Conservation (phyloP, 257 asterid species). For the Ligustrum vulgare region DNA sequence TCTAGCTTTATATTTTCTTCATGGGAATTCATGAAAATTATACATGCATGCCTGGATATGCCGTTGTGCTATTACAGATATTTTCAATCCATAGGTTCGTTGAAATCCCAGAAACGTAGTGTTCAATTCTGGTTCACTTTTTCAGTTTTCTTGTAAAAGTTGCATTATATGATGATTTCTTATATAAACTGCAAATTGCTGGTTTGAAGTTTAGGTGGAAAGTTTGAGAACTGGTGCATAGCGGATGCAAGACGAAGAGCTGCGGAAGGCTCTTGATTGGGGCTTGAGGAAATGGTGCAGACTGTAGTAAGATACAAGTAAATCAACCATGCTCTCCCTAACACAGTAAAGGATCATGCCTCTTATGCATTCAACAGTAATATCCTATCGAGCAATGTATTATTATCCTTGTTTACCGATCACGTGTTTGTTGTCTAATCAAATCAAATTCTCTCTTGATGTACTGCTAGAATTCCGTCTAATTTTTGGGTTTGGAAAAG, state of each 20-base stretch:
- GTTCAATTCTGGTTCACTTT: neutral
- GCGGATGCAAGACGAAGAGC: slow-evolving; percentile 72
- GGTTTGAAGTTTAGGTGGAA: slow-evolving; percentile 40
- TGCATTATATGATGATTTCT: neutral
- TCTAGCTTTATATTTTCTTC: neutral
- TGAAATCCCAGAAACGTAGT: neutral
- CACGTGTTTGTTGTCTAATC: too few species aligned
- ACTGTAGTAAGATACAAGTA: slow-evolving; percentile 52
- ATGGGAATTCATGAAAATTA: neutral
- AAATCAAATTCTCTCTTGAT: too few species aligned
- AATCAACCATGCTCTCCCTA: slow-evolving; percentile 48
- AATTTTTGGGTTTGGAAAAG: neutral
- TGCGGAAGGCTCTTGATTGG: slow-evolving; percentile 64
- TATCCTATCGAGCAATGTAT: neutral
- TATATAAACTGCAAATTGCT: neutral
- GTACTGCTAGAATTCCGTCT: neutral
- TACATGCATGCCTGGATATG: neutral
- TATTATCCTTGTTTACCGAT: too few species aligned
- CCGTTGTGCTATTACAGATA: neutral
- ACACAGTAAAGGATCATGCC: slow-evolving; percentile 62
- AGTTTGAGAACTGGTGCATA: slow-evolving; percentile 73
- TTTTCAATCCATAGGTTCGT: neutral
- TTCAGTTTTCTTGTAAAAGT: neutral
- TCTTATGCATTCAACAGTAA: slow-evolving; percentile 73
- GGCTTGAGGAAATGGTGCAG: slow-evolving; percentile 80